Conservation (phyloP, 257 asterid genomes). For the Solanum ossicruentum region DNA sequence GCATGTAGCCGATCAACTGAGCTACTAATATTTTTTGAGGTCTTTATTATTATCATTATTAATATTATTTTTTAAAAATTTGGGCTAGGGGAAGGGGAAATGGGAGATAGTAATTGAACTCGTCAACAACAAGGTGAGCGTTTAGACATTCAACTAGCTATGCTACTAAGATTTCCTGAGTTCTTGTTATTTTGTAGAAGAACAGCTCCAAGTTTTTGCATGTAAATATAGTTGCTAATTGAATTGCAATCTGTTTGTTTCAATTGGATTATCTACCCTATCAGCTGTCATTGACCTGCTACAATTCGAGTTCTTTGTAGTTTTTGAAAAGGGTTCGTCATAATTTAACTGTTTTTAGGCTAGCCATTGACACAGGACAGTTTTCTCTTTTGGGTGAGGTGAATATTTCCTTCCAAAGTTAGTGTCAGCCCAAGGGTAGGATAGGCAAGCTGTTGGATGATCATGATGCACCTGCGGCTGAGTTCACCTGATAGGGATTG, state of each 20-base stretch:
- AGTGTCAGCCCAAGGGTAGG: no score
- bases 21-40: no score
- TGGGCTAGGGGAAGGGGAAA: background rate
- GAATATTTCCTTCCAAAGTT: background rate
- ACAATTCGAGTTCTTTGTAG: background rate
- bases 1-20: no score
- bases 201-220: no score
- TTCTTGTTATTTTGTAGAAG: no score
- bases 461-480: no score
- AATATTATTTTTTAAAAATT: background rate
- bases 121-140: background rate
- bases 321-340: background rate
- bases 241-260: no score
- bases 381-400: background rate
- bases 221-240: no score
- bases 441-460: no score
- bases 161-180: background rate
- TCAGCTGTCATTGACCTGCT: no score
- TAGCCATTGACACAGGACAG: background rate
- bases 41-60: background rate
- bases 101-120: background rate
- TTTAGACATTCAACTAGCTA: background rate
- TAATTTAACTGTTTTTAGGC: background rate
- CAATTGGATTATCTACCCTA: no score
- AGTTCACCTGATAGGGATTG: no score